Conservation (phyloP, 192 early-diverging fungal species). For the Funneliformis geosporum region DNA sequence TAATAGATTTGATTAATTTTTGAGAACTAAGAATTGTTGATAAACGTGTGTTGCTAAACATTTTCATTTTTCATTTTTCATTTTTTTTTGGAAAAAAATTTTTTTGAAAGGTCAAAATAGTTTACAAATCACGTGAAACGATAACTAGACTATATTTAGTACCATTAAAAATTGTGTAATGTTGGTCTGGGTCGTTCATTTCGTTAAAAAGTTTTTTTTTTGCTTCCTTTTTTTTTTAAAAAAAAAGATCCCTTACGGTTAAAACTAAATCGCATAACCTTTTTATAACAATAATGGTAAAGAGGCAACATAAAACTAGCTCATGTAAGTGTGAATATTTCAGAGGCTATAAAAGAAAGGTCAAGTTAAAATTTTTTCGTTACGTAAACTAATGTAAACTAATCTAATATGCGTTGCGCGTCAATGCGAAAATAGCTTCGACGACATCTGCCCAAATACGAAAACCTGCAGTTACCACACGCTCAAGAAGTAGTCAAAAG, state of each 20-base stretch:
- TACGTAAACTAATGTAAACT: not conserved
- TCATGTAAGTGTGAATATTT: not conserved
- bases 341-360: not conserved
- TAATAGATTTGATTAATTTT: not conserved
- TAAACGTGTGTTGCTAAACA: not conserved
- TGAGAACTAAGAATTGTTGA: not conserved
- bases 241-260: not conserved
- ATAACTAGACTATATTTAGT: no score
- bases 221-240: not conserved
- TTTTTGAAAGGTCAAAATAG: no score
- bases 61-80: not conserved
- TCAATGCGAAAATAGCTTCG: not conserved
- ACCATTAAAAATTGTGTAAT: no score
- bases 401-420: not conserved
- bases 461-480: not conserved
- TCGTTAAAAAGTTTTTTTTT: not conserved
- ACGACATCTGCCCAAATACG: not conserved
- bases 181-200: not conserved
- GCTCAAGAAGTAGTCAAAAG: not conserved
- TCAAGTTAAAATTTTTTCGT: not conserved
- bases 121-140: no score
- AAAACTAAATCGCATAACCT: not conserved
- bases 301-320: not conserved
- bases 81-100: not conserved
- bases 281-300: not conserved